These are phyloP conservation scores for Lycium barbarum DNA, from an alignment of 257 asterid genomes.

Conservation along the genomic window DNA sequence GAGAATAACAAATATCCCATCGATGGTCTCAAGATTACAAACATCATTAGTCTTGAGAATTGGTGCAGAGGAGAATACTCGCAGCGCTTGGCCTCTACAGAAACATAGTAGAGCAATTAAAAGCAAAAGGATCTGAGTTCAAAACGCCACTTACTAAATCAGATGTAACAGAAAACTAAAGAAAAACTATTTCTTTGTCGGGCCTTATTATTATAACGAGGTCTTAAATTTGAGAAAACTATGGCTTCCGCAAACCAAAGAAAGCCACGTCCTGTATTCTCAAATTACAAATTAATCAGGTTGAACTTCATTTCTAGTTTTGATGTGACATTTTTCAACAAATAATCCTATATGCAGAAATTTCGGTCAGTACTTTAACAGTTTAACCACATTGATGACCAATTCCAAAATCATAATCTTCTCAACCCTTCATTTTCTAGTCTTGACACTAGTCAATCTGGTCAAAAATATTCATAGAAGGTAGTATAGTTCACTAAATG, in stretches of 20 bases:
- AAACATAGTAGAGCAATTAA: slow-evolving; percentile 1
- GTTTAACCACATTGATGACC: background rate
- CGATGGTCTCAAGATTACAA: slow-evolving; percentile 69
- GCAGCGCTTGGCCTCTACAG: slow-evolving; percentile 36
- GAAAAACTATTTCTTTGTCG: background rate
- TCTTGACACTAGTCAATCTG: background rate
- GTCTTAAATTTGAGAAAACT: background rate
- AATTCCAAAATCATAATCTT: slow-evolving; percentile 2
- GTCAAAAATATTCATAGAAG: background rate
- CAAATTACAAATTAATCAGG: background rate
- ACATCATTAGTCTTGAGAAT: slow-evolving; percentile 60
- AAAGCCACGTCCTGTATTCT: background rate
- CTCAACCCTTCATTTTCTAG: background rate
- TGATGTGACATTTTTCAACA: background rate
- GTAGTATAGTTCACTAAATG: background rate
- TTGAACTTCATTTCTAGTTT: background rate
- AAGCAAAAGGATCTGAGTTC: slow-evolving; percentile 23
- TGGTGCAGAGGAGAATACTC: slow-evolving; percentile 77
- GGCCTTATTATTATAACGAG: background rate
- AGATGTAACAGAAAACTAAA: background rate
- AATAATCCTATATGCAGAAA: background rate
- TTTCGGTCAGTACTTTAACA: background rate
- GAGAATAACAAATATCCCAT: slow-evolving; percentile 63
- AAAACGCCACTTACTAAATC: slow-evolving; percentile 12
- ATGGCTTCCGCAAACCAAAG: background rate